Conservation (phyloP, 148 eudicot species). For the Talinum fruticosum region DNA sequence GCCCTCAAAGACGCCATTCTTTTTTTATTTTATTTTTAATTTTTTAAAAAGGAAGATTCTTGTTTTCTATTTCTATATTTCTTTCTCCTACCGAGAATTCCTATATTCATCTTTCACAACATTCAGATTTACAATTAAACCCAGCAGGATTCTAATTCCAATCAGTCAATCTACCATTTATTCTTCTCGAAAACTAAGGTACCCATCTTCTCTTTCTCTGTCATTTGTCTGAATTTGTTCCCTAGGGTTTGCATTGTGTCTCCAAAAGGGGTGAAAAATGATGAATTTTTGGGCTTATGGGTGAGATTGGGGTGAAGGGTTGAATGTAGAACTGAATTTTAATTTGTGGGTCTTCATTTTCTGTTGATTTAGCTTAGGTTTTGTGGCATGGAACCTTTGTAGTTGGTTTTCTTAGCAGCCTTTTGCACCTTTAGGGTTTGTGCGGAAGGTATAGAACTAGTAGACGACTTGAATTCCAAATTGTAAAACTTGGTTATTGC, state of each 20-base stretch:
- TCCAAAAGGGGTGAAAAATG: constrained; percentile 4
- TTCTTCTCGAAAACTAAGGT: constrained; percentile 29
- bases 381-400: not conserved
- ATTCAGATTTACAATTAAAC: constrained; percentile 27
- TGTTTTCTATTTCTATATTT: not conserved
- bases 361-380: constrained; percentile 20
- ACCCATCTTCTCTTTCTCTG: constrained; percentile 21
- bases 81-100: constrained; percentile 17
- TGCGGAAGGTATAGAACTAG: constrained; percentile 1
- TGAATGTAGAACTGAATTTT: constrained; percentile 8
- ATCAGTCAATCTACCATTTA: constrained; percentile 23
- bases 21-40: not conserved
- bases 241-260: constrained; percentile 17
- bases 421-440: constrained; percentile 25
- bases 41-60: not conserved
- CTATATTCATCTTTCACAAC: constrained; percentile 10
- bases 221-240: not conserved
- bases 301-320: constrained; percentile 27
- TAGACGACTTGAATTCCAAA: constrained; percentile 6
- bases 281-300: not conserved
- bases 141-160: constrained; percentile 13
- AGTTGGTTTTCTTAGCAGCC: constrained; percentile 10
- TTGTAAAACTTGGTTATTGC: constrained; percentile 7
- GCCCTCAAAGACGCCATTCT: constrained; percentile 20
- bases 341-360: constrained; percentile 13